Evolutionary conservation across 768 basidiomycete genomes (phyloP), one percentile per base, ranked within the genome.

Genomic region (Tricholoma sp.): DNA sequence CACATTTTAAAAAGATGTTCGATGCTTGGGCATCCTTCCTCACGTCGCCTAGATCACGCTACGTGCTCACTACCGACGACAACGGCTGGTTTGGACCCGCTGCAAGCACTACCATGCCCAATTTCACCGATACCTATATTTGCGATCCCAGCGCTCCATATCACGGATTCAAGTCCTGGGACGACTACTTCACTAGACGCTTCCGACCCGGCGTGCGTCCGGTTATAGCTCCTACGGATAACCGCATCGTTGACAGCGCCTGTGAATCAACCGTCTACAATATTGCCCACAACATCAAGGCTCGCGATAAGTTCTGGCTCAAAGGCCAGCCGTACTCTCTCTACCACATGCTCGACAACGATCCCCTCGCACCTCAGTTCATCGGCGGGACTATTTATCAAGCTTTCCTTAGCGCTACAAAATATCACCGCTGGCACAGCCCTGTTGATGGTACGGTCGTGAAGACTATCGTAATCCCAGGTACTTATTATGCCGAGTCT

Each of bases 401-500:
- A 61, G 83, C 78, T 0, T 84, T 85, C 68, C 76, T 88, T 57
- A 73, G 72, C 54, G 74, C 81, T 3, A 61, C 75, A 27, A 74
- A 76, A 27, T 87, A 85, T 61, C 86, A 86, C 61, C 80, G 83
- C 58, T 86, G 84, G 84, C 81, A 82, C 65, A 70, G 74, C 51
- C 86, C 86, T 52, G 75, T 86, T 11, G 70, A 74, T 37, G 81
- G 81, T 2, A 67, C 47, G 0, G 67, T 82, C 46, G 66, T 59
- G 14, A 69, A 77, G 64, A 66, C 69, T 11, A 72, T 72, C 10
- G 63, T 74, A 35, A 66, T 82, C 16, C 79, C 79, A 7, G 80
- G 81, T 1, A 76, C 76, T 4, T 81, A 81, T 65, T 85, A 77
- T 58, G 74, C 76, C n/a, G 67, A 70, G 14, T 65, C 69, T 2